Evolutionary conservation across 23 red algal species (phyloP), one percentile per base, ranked within the genome.

Genomic region (Chondrus crispus): DNA sequence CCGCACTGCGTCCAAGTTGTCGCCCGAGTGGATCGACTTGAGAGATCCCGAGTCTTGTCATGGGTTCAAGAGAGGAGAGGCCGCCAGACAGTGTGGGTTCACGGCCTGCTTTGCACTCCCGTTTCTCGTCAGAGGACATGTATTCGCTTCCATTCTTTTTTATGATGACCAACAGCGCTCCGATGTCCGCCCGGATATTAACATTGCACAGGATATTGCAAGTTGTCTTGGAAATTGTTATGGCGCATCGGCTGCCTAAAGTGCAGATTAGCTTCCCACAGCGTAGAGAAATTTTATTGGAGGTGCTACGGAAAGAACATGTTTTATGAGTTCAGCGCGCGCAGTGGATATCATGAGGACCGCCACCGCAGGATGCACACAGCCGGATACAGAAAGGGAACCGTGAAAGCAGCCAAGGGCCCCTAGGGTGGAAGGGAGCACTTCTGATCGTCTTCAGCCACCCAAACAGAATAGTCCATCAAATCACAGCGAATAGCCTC

Each of bases 141-240:
- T 93, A 30, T 84, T 78, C 60, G 90, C 90, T 14, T 62, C 69
- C 4, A 74, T 93, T 16, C 36, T 85, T 3, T 85, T 93, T 35
- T 85, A 64, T 40, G 90, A 93, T 55, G 69, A 77, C 36, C 68
- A 37, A 9, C 60, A 64, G 12, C 78, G 90, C 7, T 60, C 53
- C 6, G 78, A 85, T 70, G 28, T 84, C 11, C 62, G 46, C 19
- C 46, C 79, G 22, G 90, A 84, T 43, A 47, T 85, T 4, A 85
- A 72, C 28, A 55, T 85, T 68, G 80, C 80, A 39, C 80, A 84
- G 36, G 90, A 93, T 40, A 41, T 93, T 28, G 78, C 90, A 24
- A 79, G 90, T 54, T 70, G 62, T 54, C 50, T 93, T 26, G 80
- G 90, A 13, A 93, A 93, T 68, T 93, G 90, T 41, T 93, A 93